These are phyloP conservation scores for Chrysanthemum lavandulifolium DNA, from an alignment of 129 eudicot genomes.

Conservation along the genomic window DNA sequence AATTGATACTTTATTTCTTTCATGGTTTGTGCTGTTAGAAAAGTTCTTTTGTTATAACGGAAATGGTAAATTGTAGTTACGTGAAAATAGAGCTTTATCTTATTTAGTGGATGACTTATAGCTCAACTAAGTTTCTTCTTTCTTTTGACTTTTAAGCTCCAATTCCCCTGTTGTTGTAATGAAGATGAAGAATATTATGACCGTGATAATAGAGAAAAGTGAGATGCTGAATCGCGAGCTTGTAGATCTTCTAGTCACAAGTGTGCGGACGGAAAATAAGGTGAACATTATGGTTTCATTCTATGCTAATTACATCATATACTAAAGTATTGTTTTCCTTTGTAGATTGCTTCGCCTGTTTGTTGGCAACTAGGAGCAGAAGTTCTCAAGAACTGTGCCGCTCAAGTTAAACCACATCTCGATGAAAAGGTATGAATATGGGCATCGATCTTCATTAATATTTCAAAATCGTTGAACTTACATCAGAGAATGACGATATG, in stretches of 20 bases:
- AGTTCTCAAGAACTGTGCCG: not conserved
- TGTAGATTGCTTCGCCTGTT: constrained; percentile 7
- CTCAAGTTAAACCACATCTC: not conserved
- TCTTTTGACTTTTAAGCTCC: constrained; percentile 24
- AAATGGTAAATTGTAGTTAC: no score
- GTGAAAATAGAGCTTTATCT: not conserved
- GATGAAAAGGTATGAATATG: not conserved
- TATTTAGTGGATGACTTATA: not conserved
- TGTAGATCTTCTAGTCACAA: constrained; percentile 32
- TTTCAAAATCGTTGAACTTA: no score
- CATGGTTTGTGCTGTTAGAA: not conserved
- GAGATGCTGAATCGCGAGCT: constrained; percentile 32
- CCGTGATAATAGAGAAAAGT: constrained; percentile 39
- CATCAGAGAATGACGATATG: not conserved
- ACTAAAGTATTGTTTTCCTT: not conserved
- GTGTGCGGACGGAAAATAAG: constrained; percentile 38
- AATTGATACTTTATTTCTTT: not conserved
- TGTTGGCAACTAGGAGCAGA: constrained; percentile 5
- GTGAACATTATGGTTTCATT: constrained; percentile 14
- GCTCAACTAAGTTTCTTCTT: not conserved
- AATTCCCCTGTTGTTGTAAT: constrained; percentile 28
- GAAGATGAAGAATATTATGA: constrained; percentile 47
- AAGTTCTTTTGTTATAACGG: not conserved
- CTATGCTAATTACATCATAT: not conserved
- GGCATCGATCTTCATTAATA: not conserved